Base-by-base conservation (phyloP, 2,329 filamentous ascomycete species). In the Thelonectria olida region DNA sequence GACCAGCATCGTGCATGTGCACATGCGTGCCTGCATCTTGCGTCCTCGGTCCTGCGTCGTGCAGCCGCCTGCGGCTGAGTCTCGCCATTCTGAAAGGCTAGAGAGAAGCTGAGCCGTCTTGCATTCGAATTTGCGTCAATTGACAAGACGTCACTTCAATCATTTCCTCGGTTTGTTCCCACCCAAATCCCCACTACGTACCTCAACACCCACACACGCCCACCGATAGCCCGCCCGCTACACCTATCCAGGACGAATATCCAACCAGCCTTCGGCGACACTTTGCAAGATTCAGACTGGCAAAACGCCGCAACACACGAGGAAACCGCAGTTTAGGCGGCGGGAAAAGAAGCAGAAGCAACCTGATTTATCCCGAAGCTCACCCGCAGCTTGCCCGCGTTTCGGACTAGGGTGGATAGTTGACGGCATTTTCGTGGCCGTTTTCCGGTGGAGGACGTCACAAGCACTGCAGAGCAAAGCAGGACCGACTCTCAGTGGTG, bases 401-500 rank as follows among this genome's bases (percentile, higher is more conserved):
- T 44, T 34, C 49, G 28, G 38, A 44, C 57, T 28, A 45, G 51
- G 45, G 49, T 39, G 41, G 34, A 42, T 50, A 52, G 58, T 39
- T 50, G 36, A 55, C 58, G 58, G 58, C 45, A 49, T 52, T 55
- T 52, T 61, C 45, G 47, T 61, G 52, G 52, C 39, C 58, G 58
- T 34, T 61, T 25, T 55, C 51, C 47, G 58, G 39, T 55, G 52
- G 47, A 61, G 47, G 47, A 49, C 51, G 39, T 61, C 58, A 48
- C 53, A 50, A 25, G 44, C 45, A 49, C 27, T 36, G 28, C 54
- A 45, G 41, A 28, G 44, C 38, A 25, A 20, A 58, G 42, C 56
- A 61, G 58, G 58, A 51, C 58, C 58, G 58, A 61, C 52, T 61
- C 47, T 61, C 52, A 41, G 47, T 34, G 47, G 53, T 51, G 23